Conservation (phyloP, 352 stramenopile species). For the Peronospora tabacina region DNA sequence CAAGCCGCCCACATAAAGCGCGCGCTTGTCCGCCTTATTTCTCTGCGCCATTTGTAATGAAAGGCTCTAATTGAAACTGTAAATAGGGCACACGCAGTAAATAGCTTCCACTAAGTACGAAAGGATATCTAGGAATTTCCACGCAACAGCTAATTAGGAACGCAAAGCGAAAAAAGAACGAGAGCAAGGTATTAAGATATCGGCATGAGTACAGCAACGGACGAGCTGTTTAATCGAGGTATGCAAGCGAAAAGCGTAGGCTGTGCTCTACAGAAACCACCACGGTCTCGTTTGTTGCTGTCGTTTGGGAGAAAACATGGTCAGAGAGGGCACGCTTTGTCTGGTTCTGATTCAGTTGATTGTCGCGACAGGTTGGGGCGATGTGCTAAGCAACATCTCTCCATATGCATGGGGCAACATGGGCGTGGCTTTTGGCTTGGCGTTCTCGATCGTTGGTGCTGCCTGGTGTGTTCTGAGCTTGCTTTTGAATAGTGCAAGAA, state of each 20-base stretch:
- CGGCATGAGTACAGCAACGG: slow-evolving; percentile 70
- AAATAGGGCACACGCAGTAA: no score
- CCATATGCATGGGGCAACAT: slow-evolving; percentile 97
- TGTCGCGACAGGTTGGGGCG: slow-evolving; percentile 64
- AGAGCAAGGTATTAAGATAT: background rate
- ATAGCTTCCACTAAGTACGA: slow-evolving; percentile 19
- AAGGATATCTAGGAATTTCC: slow-evolving; percentile 12
- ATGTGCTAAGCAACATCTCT: slow-evolving; percentile 97
- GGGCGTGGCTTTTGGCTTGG: slow-evolving; percentile 94
- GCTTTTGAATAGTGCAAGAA: background rate
- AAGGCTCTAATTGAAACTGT: no score
- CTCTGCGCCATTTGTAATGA: no score
- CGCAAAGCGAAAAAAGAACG: slow-evolving; percentile 14
- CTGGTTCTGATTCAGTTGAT: background rate
- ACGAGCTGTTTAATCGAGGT: slow-evolving; percentile 85
- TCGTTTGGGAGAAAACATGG: slow-evolving; percentile 8
- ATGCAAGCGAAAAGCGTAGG: background rate
- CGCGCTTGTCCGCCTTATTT: slow-evolving; percentile 52
- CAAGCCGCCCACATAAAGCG: slow-evolving; percentile 88
- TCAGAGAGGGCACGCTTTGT: background rate
- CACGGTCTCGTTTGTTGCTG: background rate
- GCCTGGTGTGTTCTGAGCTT: slow-evolving; percentile 65
- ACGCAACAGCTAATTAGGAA: slow-evolving; percentile 2
- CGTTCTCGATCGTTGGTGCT: slow-evolving; percentile 95
- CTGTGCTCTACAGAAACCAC: no score